Evolutionary conservation across 1,284 basidiomycete genomes (phyloP).

Genomic region (Caloboletus firmus): DNA sequence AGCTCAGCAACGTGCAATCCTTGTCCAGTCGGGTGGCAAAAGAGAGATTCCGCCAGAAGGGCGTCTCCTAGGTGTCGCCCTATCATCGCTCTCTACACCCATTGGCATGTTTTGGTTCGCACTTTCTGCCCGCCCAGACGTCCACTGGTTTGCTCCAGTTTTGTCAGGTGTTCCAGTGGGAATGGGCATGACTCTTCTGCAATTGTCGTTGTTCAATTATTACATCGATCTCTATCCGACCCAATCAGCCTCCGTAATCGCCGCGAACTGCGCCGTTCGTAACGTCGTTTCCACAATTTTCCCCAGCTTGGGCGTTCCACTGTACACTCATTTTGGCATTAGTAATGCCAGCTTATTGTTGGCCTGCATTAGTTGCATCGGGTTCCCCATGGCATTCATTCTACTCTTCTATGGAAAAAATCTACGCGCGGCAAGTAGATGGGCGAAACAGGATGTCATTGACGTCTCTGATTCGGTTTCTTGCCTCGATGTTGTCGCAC

Average conservation of each 20-base stretch:
- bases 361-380: constrained; percentile 27
- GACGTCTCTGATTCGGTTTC: neutral
- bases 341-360: constrained; percentile 27
- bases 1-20: constrained; percentile 9
- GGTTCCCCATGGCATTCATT: constrained; percentile 24
- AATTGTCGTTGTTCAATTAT: constrained; percentile 30
- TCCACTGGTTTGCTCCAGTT: constrained; percentile 21
- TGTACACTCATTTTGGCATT: constrained; percentile 26
- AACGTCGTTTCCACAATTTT: constrained; percentile 16
- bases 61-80: constrained; percentile 24
- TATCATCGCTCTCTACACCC: constrained; percentile 25
- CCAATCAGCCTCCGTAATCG: constrained; percentile 29
- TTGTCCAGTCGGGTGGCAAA: constrained; percentile 15
- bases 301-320: constrained; percentile 24
- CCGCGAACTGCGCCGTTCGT: constrained; percentile 28
- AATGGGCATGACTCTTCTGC: constrained; percentile 33
- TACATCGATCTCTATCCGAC: constrained; percentile 34
- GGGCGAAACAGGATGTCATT: constrained; percentile 24
- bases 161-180: constrained; percentile 30
- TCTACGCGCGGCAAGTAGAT: constrained; percentile 23
- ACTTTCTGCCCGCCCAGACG: constrained; percentile 19
- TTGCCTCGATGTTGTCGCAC: constrained; percentile 5
- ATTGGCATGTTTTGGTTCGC: constrained; percentile 34
- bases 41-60: constrained; percentile 20
- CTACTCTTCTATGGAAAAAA: constrained; percentile 20